These are phyloP conservation scores for Backusella psychrophila DNA, from an alignment of 192 early-diverging fungal genomes.

Conservation along the genomic window DNA sequence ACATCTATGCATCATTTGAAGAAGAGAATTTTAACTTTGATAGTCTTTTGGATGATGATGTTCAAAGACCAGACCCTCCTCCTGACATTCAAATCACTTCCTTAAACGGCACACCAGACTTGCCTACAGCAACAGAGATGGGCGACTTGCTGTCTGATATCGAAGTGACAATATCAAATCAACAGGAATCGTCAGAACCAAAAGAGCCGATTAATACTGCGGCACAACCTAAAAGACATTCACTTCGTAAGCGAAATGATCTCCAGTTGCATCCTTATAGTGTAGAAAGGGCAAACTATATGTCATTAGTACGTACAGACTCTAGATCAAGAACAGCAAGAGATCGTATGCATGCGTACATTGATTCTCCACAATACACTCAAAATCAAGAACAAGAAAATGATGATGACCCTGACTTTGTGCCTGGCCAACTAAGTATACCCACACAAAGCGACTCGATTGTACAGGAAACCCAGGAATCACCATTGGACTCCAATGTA, in stretches of 20 bases:
- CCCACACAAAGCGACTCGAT: not conserved
- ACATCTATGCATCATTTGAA: not conserved
- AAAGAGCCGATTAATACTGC: too few species aligned
- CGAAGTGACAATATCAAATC: not conserved
- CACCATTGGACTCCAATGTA: not conserved
- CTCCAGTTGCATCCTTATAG: not conserved
- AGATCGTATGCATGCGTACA: not conserved
- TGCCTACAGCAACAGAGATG: not conserved
- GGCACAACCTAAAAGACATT: not conserved
- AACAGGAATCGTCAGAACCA: not conserved
- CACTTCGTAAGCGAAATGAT: not conserved
- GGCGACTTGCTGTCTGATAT: not conserved
- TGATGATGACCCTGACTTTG: not conserved
- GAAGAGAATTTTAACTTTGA: not conserved
- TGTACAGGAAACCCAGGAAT: not conserved
- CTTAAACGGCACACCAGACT: not conserved
- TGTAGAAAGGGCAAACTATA: not conserved
- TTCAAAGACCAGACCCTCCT: not conserved
- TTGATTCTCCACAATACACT: not conserved
- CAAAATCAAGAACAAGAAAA: not conserved
- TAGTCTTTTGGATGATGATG: not conserved
- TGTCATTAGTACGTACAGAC: not conserved
- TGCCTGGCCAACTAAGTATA: not conserved
- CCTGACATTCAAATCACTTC: not conserved
- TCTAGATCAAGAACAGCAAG: not conserved